Percentiles rank a stretch among this genome's conserved stretches.
These are phyloP conservation scores for Aspergillus japonicus DNA, from an alignment of 2,329 filamentous ascomycete genomes.

Conservation along the genomic window DNA sequence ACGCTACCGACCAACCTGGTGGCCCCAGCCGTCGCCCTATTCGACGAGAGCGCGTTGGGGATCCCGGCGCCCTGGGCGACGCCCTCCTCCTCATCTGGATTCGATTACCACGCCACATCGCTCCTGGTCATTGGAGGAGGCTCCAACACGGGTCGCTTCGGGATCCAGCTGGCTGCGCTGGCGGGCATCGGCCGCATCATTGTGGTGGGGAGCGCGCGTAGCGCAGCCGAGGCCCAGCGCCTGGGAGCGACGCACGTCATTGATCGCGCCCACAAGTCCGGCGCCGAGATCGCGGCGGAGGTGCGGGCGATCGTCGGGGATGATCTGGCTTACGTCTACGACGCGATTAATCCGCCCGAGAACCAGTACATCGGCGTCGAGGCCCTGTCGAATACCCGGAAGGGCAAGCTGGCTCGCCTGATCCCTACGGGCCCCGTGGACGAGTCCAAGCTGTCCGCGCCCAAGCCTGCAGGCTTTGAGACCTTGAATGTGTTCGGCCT, in stretches of 20 bases:
- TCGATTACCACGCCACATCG: conserved; percentile 18
- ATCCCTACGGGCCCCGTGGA: conserved; percentile 19
- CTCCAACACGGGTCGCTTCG: conserved; percentile 25
- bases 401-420: conserved; percentile 33
- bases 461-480: conserved; percentile 32
- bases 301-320: conserved; percentile 41
- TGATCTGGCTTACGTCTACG: conserved; percentile 41
- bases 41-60: conserved; percentile 13
- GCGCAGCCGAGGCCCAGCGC: conserved; percentile 27
- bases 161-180: conserved; percentile 24
- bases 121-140: conserved; percentile 28
- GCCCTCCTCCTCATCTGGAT: conserved; percentile 2
- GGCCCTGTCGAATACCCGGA: conserved; percentile 37
- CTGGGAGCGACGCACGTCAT: conserved; percentile 45
- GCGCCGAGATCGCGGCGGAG: conserved; percentile 26
- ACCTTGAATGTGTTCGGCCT: conserved; percentile 15
- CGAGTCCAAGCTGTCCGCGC: conserved; percentile 27
- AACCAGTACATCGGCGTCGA: conserved; percentile 33
- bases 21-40: conserved; percentile 36
- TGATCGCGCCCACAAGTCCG: conserved; percentile 33
- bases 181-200: conserved; percentile 43
- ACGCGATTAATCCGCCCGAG: conserved; percentile 30
- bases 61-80: conserved; percentile 9
- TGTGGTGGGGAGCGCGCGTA: conserved; percentile 34
- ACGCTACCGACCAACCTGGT: conserved; percentile 40